Evolutionary conservation across 2,329 filamentous ascomycete genomes (phyloP), one percentile per base, ranked within the genome.

Genomic region (Didymosphaeria variabile): DNA sequence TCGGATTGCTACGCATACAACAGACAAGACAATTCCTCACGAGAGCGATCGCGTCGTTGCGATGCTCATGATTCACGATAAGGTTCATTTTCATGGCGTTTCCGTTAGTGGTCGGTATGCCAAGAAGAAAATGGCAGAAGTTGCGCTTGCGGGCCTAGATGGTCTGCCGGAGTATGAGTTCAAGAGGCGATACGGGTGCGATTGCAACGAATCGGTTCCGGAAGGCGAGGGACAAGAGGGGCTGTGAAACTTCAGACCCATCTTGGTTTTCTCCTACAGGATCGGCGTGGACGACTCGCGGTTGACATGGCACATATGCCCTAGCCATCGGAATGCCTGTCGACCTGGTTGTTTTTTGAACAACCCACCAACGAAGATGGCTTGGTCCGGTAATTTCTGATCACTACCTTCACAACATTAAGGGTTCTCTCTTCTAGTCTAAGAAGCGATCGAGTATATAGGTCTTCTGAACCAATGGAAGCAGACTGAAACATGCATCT

Each of bases 41-140:
- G 79, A 56, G 72, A 80, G 44, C 71, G 76, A 52, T 64, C 69
- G 76, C 34, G 86, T 94, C 6, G 81, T 92, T 0, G 91, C 90
- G 7, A 92, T 87, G 26, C 84, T 97, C 8, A 83, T 96, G 73
- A 85, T 97, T 15, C 94, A 98, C 72, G 86, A 88, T 13, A 76
- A 84, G 45, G 85, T 93, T 10, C 77, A 92, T n/a, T 86, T 88
- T 1, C 83, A 88, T 64, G 86, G 83, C 1, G 81, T 83, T 38
- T 87, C 87, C 1, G 86, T 83, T 66, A 93, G 88, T 54, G 86
- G 86, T 0, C 84, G 91, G 50, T 91, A 93, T 77, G 93, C 92
- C 0, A 94, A 93, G 78, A 77, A 91, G 5, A 83, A 83, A 13
- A 90, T 87, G 0, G 89, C 90, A 13, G 86, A 88, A 66, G 80